Percentiles rank a stretch among this genome's conserved stretches.
phyloP scores from a whole-genome alignment of 2,329 filamentous ascomycete genomes.

The Ophiostoma sp. region DNA sequence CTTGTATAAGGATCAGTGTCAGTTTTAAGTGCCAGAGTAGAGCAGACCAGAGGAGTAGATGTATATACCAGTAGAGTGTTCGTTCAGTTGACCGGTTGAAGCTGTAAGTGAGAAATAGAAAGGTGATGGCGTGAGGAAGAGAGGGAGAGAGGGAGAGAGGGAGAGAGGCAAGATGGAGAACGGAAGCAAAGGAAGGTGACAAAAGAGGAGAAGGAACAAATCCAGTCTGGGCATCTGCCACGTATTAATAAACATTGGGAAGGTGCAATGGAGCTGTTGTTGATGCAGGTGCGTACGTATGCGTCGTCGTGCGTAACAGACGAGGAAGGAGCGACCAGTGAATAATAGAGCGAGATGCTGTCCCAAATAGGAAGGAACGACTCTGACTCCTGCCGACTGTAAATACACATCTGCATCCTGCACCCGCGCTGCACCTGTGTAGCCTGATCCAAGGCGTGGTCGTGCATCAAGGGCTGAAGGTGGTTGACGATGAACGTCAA shows the following conservation, averaged over 20 bases:
- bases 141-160: background rate
- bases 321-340: constrained; percentile 42
- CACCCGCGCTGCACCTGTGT: too few species aligned
- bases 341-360: constrained; percentile 57
- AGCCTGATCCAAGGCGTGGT: too few species aligned
- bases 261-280: background rate
- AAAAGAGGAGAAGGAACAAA: background rate
- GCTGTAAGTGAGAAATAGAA: background rate
- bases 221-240: background rate
- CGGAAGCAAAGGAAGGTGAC: background rate
- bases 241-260: background rate
- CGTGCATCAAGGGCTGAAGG: too few species aligned
- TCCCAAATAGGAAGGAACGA: background rate
- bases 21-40: background rate
- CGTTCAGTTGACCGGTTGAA: background rate
- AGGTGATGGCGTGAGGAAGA: background rate
- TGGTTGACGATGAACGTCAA: too few species aligned
- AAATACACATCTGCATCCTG: background rate
- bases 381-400: background rate
- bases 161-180: background rate
- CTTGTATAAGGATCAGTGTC: background rate
- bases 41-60: background rate
- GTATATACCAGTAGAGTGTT: background rate
- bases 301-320: constrained; percentile 33
- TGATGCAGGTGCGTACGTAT: background rate